These are phyloP conservation scores for Cladosporium velox DNA, from an alignment of 2,329 filamentous ascomycete genomes.

Conservation along the genomic window DNA sequence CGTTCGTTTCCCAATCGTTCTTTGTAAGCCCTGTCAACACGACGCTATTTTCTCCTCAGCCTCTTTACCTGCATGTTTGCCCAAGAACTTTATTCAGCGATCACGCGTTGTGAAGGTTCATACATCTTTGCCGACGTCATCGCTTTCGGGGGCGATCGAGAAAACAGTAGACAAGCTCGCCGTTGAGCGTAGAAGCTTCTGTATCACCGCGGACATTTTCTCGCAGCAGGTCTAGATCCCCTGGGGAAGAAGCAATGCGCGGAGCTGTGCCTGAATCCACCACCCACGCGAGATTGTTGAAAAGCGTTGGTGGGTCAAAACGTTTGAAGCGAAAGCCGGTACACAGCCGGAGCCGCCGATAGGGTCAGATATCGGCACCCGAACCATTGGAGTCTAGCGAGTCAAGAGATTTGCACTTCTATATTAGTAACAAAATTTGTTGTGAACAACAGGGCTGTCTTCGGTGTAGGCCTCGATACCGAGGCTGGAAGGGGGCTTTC, in stretches of 20 bases:
- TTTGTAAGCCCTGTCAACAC: background rate
- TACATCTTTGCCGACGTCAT: background rate
- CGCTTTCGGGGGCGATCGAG: background rate
- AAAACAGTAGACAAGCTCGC: background rate
- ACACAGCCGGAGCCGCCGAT: slow-evolving; percentile 1
- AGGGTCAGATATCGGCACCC: background rate
- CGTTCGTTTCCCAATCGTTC: background rate
- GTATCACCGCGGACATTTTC: background rate
- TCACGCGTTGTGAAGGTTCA: background rate
- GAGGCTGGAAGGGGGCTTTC: background rate
- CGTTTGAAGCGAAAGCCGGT: background rate
- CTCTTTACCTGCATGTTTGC: background rate
- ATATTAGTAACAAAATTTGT: background rate
- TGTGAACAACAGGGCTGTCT: background rate
- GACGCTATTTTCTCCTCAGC: background rate
- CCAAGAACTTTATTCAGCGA: background rate
- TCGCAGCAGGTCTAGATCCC: slow-evolving; percentile 3
- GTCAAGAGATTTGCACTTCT: background rate
- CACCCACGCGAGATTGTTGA: slow-evolving; percentile 14
- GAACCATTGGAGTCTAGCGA: background rate
- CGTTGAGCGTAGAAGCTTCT: background rate
- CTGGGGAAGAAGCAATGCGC: background rate
- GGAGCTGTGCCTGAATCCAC: slow-evolving; percentile 6
- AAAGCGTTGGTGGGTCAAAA: slow-evolving; percentile 7
- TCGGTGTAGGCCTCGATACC: background rate